Conservation (phyloP, 495 filamentous ascomycete species). For the Aspergillus egyptiacus region DNA sequence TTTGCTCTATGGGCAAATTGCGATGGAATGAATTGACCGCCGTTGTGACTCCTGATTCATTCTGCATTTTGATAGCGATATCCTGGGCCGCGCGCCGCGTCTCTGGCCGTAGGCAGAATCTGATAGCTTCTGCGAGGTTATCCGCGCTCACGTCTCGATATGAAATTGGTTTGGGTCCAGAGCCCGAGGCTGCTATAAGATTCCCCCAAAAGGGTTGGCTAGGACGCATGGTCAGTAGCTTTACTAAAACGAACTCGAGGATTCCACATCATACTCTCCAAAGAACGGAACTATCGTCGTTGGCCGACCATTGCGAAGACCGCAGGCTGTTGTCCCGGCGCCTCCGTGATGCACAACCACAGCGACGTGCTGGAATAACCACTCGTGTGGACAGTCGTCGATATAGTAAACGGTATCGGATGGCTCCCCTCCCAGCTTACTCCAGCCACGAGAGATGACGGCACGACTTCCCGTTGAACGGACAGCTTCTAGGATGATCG, state of each 20-base stretch:
- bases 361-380: constrained; percentile 59
- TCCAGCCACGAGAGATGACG: constrained; percentile 60
- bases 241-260: background rate
- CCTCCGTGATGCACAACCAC: constrained; percentile 62
- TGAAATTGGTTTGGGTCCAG: constrained; percentile 65
- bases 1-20: constrained; percentile 52
- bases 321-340: constrained; percentile 60
- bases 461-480: constrained; percentile 45
- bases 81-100: constrained; percentile 50
- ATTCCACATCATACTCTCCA: constrained; percentile 45
- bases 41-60: constrained; percentile 67
- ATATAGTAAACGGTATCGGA: constrained; percentile 49
- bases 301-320: constrained; percentile 50
- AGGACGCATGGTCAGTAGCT: background rate
- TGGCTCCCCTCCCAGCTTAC: constrained; percentile 47
- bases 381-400: constrained; percentile 58
- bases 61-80: constrained; percentile 55
- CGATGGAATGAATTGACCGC: constrained; percentile 67
- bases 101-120: constrained; percentile 54
- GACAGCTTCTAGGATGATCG: constrained; percentile 51
- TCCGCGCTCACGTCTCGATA: constrained; percentile 62
- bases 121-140: constrained; percentile 62
- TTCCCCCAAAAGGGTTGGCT: constrained; percentile 75
- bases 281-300: constrained; percentile 62
- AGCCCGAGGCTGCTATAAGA: constrained; percentile 60